phyloP scores from a whole-genome alignment of 257 asterid genomes.

The Solanum dulcamara region DNA sequence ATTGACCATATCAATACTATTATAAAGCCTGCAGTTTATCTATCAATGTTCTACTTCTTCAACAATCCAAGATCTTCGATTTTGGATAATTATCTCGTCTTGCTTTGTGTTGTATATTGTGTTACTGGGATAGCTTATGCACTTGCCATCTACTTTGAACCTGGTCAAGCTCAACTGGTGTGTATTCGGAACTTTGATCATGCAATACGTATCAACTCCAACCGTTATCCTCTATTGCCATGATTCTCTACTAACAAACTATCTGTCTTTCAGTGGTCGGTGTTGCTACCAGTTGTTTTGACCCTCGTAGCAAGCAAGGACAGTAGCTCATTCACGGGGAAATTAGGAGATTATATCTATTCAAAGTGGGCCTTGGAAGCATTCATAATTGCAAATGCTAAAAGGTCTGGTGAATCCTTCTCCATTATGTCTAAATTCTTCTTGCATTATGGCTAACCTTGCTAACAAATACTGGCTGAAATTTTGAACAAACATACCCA shows the following conservation, averaged over 20 bases:
- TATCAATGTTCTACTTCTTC: constrained; percentile 97
- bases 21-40: constrained; percentile 81
- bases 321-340: constrained; percentile 27
- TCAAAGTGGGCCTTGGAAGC: constrained; percentile 97
- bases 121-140: constrained; percentile 92
- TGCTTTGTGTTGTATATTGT: constrained; percentile 81
- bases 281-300: constrained; percentile 78
- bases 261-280: constrained; percentile 54
- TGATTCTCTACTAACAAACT: background rate
- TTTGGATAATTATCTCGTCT: constrained; percentile 59
- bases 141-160: constrained; percentile 83
- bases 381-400: constrained; percentile 70
- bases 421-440: background rate
- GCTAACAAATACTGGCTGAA: background rate
- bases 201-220: background rate
- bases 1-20: constrained; percentile 78
- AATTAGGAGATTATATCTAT: constrained; percentile 40
- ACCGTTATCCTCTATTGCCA: background rate
- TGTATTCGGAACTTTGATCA: constrained; percentile 6
- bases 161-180: constrained; percentile 91
- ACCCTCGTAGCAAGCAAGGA: constrained; percentile 70
- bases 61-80: constrained; percentile 88
- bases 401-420: constrained; percentile 28
- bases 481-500: background rate
- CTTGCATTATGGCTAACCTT: background rate